Conservation (phyloP, 768 basidiomycete genomes). For the Agrocybe pediades region DNA sequence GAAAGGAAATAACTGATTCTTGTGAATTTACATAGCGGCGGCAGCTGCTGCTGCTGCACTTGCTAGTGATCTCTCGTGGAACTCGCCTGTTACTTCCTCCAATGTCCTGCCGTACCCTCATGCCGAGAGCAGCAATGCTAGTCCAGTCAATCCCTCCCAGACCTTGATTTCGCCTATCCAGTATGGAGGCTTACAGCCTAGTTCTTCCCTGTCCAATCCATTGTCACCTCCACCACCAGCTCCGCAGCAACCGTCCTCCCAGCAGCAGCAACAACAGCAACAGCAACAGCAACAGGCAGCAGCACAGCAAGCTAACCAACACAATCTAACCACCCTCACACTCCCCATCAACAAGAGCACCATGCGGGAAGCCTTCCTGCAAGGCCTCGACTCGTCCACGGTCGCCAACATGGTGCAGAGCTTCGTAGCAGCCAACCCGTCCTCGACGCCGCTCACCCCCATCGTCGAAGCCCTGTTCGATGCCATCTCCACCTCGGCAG, state of each 20-base stretch:
- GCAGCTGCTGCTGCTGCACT: constrained; percentile 16
- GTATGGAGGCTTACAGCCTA: constrained; percentile 40
- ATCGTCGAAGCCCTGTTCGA: constrained; percentile 58
- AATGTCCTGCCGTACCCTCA: constrained; percentile 41
- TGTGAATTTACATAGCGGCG: constrained; percentile 3
- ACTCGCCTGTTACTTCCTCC: constrained; percentile 34
- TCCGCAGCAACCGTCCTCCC: constrained; percentile 18
- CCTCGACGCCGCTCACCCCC: constrained; percentile 48
- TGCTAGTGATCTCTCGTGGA: constrained; percentile 26
- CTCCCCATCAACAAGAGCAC: constrained; percentile 34
- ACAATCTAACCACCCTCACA: constrained; percentile 21
- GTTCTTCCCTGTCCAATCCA: constrained; percentile 23
- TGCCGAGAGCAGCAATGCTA: constrained; percentile 34
- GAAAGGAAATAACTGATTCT: not conserved
- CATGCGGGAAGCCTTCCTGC: constrained; percentile 50
- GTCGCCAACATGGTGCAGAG: constrained; percentile 57
- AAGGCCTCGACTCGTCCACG: constrained; percentile 45
- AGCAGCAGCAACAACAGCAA: constrained; percentile 16
- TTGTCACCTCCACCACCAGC: constrained; percentile 25
- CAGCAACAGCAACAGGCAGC: constrained; percentile 2
- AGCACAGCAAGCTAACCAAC: constrained; percentile 14
- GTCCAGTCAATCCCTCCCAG: constrained; percentile 35
- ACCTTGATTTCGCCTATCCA: constrained; percentile 39
- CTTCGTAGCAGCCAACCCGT: constrained; percentile 49
- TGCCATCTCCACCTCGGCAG: constrained; percentile 44